phyloP scores from a whole-genome alignment of 208 protist genomes.

The Crithidia sp. region DNA sequence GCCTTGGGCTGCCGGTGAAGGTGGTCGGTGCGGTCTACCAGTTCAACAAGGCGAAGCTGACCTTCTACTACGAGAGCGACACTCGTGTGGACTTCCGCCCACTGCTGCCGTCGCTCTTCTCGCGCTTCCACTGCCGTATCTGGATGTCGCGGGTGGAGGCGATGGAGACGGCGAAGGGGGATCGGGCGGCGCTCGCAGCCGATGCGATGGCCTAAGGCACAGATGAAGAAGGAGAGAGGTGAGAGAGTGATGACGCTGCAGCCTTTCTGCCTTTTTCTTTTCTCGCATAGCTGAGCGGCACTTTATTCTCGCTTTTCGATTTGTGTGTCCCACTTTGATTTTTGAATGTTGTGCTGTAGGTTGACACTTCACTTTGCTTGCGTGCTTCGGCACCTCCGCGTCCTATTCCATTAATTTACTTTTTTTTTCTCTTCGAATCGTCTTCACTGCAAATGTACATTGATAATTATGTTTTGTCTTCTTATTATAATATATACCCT shows the following conservation, averaged over 20 bases:
- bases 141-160: constrained; percentile 67
- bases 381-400: too few species aligned
- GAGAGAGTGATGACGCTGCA: not conserved
- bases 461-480: not conserved
- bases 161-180: constrained; percentile 9
- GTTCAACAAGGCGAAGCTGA: constrained; percentile 89
- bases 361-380: too few species aligned
- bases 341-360: too few species aligned
- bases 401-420: too few species aligned
- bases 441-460: too few species aligned
- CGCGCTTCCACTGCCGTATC: constrained; percentile 83
- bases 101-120: constrained; percentile 77
- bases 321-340: too few species aligned
- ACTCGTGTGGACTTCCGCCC: constrained; percentile 81
- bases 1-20: constrained; percentile 58
- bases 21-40: constrained; percentile 84
- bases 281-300: not conserved
- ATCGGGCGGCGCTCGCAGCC: not conserved
- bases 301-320: too few species aligned
- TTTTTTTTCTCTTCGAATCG: too few species aligned
- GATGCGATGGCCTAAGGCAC: not conserved
- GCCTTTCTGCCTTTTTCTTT: not conserved
- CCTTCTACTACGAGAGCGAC: constrained; percentile 82
- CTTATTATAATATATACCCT: not conserved
- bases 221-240: not conserved